A percentile compares a stretch with the other conserved stretches of the same genome.
Evolutionary conservation across 495 filamentous ascomycete genomes (phyloP).

Genomic region (Annulohypoxylon nitens): DNA sequence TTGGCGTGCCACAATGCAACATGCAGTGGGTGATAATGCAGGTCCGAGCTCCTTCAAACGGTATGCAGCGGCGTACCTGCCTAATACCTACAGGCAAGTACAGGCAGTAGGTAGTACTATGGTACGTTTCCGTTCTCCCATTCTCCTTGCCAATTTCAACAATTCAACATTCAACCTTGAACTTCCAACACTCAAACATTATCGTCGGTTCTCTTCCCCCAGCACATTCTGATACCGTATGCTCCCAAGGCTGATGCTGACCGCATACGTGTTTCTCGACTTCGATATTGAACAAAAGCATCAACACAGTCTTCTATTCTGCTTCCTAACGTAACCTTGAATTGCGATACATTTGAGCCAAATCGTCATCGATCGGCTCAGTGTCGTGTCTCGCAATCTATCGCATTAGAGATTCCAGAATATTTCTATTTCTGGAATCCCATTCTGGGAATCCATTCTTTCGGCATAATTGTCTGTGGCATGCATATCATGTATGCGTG

Average conservation of each 20-base stretch:
- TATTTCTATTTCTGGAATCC: constrained; percentile 18
- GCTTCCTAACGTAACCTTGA: background rate
- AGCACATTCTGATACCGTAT: constrained; percentile 24
- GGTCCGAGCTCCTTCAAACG: constrained; percentile 14
- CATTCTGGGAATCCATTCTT: background rate
- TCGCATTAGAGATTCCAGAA: constrained; percentile 34
- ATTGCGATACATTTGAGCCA: background rate
- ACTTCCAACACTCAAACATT: constrained; percentile 18
- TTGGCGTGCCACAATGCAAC: constrained; percentile 2
- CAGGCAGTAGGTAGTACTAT: background rate
- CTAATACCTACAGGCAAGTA: too few relatives aligned
- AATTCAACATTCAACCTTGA: background rate
- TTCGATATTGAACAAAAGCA: background rate
- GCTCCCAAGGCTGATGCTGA: background rate
- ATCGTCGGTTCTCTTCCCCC: constrained; percentile 18
- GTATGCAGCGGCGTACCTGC: constrained; percentile 5
- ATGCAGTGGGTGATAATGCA: background rate
- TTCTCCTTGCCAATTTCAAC: constrained; percentile 31
- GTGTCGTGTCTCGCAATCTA: constrained; percentile 16
- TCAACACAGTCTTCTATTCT: background rate
- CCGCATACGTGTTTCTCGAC: background rate
- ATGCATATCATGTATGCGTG: constrained; percentile 27
- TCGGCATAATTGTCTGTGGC: constrained; percentile 20
- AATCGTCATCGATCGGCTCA: background rate
- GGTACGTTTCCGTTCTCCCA: background rate